Base-by-base conservation (phyloP, 192 early-diverging fungal species). In the Entomortierella parvispora region DNA sequence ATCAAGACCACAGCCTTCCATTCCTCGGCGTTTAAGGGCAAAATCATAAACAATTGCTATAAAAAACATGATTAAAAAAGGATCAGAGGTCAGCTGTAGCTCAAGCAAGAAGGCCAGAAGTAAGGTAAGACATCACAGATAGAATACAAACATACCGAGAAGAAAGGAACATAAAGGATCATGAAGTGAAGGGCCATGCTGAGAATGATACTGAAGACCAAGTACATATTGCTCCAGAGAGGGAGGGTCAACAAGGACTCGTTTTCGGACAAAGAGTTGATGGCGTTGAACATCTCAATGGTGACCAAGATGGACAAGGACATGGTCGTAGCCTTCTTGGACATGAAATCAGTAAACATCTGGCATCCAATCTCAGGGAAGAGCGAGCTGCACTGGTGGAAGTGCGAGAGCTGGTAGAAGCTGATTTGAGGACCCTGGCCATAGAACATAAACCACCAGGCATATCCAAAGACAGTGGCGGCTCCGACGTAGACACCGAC, bases 241-340 rank as follows among this genome's bases (percentile, higher is more conserved):
- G 93, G 95, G 59, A 98, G 88, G 4, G 93, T 93, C 29, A 98
- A 80, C 66, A 99, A 80, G 29, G 92, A 93, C 62, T 96, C 95
- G 80, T 99, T 97, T 85, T 98, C 98, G 18, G 93, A 95, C 53
- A 98, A 84, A 80, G 89, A 91, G 84, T 98, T 98, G 83, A 98
- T 95, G 52, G 98, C 96, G 80, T 99, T 98, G 72, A 98, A 92
- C 98, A 99, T 98, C 80, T 99, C 97, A 70, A 99, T 97, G 29
- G 93, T 92, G 17, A 98, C 97, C 50, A 99, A 79, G 65, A 99
- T 93, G 26, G 95, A 96, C 54, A 99, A 85, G 50, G 94, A 95
- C 83, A 98, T 93, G 34, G 98, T 97, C 33, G 97, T 97, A 25
- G 98, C 98, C 71, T 91, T 89, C 54, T 89, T 85, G 15, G 95